Percentiles rank a stretch among this genome's conserved stretches.
Conservation (phyloP, 495 filamentous ascomycete genomes). For the Hyaloscypha variabilis region DNA sequence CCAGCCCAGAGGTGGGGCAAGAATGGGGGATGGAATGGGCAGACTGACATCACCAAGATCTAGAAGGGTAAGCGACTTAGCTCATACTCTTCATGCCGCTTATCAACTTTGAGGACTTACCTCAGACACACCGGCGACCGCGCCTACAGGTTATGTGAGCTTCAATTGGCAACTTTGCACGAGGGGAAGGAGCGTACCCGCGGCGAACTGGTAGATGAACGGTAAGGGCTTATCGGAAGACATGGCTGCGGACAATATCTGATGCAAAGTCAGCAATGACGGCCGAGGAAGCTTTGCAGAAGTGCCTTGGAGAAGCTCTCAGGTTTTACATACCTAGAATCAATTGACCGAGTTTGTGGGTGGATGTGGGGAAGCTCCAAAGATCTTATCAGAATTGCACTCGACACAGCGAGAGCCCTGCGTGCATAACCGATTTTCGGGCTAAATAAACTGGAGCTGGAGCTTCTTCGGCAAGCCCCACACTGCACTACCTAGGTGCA, state of each 20-base stretch:
- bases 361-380: conserved; percentile 1
- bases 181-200: conserved; percentile 51
- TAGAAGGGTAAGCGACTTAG: conserved; percentile 43
- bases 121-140: conserved; percentile 91
- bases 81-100: conserved; percentile 28
- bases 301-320: background rate
- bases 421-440: background rate
- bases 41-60: conserved; percentile 81
- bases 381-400: background rate
- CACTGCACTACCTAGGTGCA: background rate
- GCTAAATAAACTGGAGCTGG: background rate
- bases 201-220: conserved; percentile 84
- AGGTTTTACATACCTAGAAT: background rate
- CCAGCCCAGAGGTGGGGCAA: background rate
- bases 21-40: conserved; percentile 6
- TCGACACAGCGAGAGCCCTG: background rate
- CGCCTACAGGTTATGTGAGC: conserved; percentile 48
- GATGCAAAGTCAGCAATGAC: background rate
- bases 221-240: conserved; percentile 65
- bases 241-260: conserved; percentile 21
- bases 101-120: conserved; percentile 50
- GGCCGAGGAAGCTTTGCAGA: background rate
- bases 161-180: conserved; percentile 14
- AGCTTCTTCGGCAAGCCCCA: background rate
- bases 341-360: background rate